phyloP scores from a whole-genome alignment of 345 rosid genomes.

The Hibiscus mutabilis region DNA sequence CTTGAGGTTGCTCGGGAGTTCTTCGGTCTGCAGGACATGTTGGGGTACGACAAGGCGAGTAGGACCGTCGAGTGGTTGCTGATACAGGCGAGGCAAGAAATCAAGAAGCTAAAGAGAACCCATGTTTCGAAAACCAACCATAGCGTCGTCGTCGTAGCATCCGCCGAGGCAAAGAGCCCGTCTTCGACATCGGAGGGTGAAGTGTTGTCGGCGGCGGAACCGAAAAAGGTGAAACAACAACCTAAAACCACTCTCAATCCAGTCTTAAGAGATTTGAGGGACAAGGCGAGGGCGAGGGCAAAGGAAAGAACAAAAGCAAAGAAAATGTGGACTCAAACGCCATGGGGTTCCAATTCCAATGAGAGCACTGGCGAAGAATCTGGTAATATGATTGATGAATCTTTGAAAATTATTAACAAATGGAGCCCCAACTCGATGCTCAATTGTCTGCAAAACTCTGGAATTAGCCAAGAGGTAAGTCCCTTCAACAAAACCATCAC shows the following conservation, averaged over 20 bases:
- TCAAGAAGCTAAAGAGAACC: constrained; percentile 33
- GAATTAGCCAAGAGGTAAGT: constrained; percentile 30
- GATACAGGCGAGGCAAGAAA: constrained; percentile 47
- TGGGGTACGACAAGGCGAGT: constrained; percentile 76
- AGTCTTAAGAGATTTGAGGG: constrained; percentile 43
- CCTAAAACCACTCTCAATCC: constrained; percentile 23
- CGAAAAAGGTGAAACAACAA: constrained; percentile 23
- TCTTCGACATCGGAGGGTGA: constrained; percentile 47
- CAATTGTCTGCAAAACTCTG: constrained; percentile 24
- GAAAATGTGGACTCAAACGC: constrained; percentile 10
- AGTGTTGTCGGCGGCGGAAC: constrained; percentile 27
- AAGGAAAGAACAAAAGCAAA: constrained; percentile 57
- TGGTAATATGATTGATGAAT: constrained; percentile 20
- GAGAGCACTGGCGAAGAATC: constrained; percentile 15
- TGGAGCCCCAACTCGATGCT: constrained; percentile 27
- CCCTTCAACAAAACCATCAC: too few relatives aligned
- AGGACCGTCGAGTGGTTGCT: constrained; percentile 84
- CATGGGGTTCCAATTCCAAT: constrained; percentile 13
- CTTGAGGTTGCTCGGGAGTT: constrained; percentile 62
- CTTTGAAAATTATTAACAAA: constrained; percentile 17
- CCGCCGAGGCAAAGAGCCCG: constrained; percentile 16
- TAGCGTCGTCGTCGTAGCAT: background rate
- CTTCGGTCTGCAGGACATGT: constrained; percentile 75
- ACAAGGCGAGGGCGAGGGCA: constrained; percentile 64
- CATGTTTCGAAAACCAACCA: background rate